phyloP scores from a whole-genome alignment of 2,329 filamentous ascomycete genomes.

The Ceratocystis lukuohia region DNA sequence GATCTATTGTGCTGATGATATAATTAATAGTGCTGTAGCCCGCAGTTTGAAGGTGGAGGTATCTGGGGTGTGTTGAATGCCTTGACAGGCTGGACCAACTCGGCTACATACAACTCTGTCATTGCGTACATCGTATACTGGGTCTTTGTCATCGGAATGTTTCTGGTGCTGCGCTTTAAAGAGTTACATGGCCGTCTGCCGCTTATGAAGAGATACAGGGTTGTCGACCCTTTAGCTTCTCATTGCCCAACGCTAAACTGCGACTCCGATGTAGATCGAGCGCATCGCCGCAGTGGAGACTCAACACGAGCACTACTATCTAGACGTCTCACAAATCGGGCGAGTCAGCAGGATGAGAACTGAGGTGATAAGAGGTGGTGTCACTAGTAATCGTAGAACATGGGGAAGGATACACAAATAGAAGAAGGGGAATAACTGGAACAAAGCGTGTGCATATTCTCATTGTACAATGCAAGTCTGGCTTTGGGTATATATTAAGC shows the following conservation, averaged over 20 bases:
- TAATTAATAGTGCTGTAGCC: conserved; percentile 56
- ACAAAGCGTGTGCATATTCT: neutral
- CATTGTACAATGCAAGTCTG: neutral
- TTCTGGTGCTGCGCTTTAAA: conserved; percentile 51
- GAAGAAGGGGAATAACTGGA: neutral
- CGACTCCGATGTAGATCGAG: neutral
- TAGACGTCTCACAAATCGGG: conserved; percentile 9
- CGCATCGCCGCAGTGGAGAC: conserved; percentile 14
- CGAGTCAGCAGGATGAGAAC: neutral
- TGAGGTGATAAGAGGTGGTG: neutral
- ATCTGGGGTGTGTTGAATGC: conserved; percentile 84
- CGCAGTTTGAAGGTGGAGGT: conserved; percentile 55
- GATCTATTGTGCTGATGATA: conserved; percentile 3
- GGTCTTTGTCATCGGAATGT: conserved; percentile 53
- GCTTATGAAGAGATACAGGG: conserved; percentile 13
- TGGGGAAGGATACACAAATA: neutral
- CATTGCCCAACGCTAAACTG: neutral
- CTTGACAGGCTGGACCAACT: conserved; percentile 77
- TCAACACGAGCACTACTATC: conserved; percentile 15
- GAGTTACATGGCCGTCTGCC: conserved; percentile 33
- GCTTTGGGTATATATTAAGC: conserved; percentile 9
- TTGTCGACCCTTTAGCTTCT: neutral
- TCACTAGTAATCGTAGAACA: neutral
- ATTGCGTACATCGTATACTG: conserved; percentile 83
- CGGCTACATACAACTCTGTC: conserved; percentile 74